Evolutionary conservation across 2,329 filamentous ascomycete genomes (phyloP).

Genomic region (Pseudogymnoascus pannorum): DNA sequence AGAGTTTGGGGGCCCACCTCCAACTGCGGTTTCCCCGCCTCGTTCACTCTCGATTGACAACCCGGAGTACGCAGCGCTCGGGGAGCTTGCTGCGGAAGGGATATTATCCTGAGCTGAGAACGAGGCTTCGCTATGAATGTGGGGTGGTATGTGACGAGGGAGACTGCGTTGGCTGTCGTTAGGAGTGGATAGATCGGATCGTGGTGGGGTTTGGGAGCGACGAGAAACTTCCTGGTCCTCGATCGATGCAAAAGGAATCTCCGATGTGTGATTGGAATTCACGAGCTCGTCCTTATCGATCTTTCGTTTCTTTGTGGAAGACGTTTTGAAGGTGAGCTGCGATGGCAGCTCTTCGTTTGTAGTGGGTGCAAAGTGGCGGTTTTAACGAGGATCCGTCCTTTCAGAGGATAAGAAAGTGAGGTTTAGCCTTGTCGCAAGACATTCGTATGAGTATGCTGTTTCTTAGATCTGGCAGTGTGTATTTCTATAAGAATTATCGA

Average conservation of each 20-base stretch:
- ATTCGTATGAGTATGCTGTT: neutral
- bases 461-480: neutral
- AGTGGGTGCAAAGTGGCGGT: conserved; percentile 9
- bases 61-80: conserved; percentile 49
- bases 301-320: conserved; percentile 68
- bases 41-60: conserved; percentile 50
- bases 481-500: conserved; percentile 5
- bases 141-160: conserved; percentile 40
- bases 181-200: conserved; percentile 29
- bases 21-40: conserved; percentile 29
- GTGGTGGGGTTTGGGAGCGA: conserved; percentile 42
- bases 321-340: conserved; percentile 67
- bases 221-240: conserved; percentile 37
- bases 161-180: conserved; percentile 31
- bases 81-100: conserved; percentile 51
- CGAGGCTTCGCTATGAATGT: conserved; percentile 37
- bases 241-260: conserved; percentile 26
- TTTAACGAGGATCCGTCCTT: conserved; percentile 1
- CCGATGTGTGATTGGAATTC: conserved; percentile 22
- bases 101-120: conserved; percentile 42
- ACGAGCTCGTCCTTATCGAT: conserved; percentile 37
- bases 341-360: conserved; percentile 28
- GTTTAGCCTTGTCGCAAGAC: conserved; percentile 1
- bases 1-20: conserved; percentile 17
- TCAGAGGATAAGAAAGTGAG: conserved; percentile 5